Evolutionary conservation across 495 filamentous ascomycete genomes (phyloP), one percentile per base, ranked within the genome.

Genomic region (Collariella sp.): DNA sequence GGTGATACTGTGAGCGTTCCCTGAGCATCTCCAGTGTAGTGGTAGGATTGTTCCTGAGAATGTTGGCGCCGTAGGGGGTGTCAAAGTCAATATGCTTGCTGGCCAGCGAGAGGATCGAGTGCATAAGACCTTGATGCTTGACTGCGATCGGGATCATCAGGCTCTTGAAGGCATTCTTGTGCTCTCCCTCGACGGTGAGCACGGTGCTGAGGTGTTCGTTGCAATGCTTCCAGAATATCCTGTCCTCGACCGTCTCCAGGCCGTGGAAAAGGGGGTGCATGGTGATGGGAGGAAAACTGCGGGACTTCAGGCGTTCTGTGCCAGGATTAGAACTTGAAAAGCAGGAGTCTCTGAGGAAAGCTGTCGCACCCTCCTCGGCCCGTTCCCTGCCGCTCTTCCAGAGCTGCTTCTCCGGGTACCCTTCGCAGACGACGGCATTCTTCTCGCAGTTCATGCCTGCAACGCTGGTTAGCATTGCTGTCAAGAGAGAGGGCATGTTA

Each of bases 381-480:
- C 78, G 85, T 67, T 91, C 86, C 65, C 79, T 86, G 23, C 88
- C 88, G 62, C 85, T 88, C 66, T 83, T 86, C 90, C 90, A 96
- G 44, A 88, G 78, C 48, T 87, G 84, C 66, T 86, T 89, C 46
- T 88, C 84, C n/a, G 86, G 88, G 64, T 95, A 96, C 13, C 90
- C 90, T 72, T 96, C 90, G 63, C 90, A 96, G 11, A 89, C 81
- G 41, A 95, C 87, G 20, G 89, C 87, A 68, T 95, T 96, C 73
- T 95, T 95, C 73, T 91, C 84, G 65, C 90, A 96, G 64, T 93
- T 91, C 58, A 88, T 75, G 69, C 89, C 89, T 82, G 52, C n/a
- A 2, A 22, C 18, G 22, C 18, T 44, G 7, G 36, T 68, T 54
- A 72, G 67, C 56, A 48, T 45, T 23, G 24, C 55, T 24, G 11